Evolutionary conservation across 31 red algal species (phyloP), one percentile per base, ranked within the genome.

Genomic region (Odonthalia washingtoniensis): DNA sequence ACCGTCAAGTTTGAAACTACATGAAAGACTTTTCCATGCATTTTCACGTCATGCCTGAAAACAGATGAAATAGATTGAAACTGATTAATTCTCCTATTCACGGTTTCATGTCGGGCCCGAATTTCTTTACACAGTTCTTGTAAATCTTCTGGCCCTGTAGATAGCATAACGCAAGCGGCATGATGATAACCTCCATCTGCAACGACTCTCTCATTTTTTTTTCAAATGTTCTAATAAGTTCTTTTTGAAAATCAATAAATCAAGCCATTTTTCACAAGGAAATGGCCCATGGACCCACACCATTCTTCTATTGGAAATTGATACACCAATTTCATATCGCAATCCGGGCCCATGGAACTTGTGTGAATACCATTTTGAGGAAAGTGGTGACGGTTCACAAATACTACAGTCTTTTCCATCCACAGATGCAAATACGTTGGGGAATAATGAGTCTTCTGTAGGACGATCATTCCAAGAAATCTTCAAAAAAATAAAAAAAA

Each of bases 321-420:
- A 45, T 52, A 75, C 41, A 4, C 67, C 82, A 31, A 85, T 74
- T 74, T 74, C 45, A 2, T 85, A 85, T 62, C 82, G 37, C 1
- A 85, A n/a, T 49, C 66, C 68, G 27, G 68, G 5, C 4, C 67
- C 65, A 34, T 85, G 34, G 31, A 85, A 85, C 46, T 85, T 75
- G 36, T 85, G 40, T 24, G 82, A 85, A 46, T 85, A 74, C 33
- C 1, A 60, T 32, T 65, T 82, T 40, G 46, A 66, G 34, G 21
- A 33, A 65, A 65, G 66, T 24, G 60, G 53, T 17, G 45, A n/a
- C 35, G 53, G 46, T 65, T 82, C 61, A 21, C 61, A 33, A 65
- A 65, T 82, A 18, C 17, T 44, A 65, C 85, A 57, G 38, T 65
- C 53, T 33, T 3, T 63, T 39, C 78, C 53, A 66, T 82, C 78